These are phyloP conservation scores for Cercospora sp. DNA, from an alignment of 2,329 filamentous ascomycete genomes.

Conservation along the genomic window DNA sequence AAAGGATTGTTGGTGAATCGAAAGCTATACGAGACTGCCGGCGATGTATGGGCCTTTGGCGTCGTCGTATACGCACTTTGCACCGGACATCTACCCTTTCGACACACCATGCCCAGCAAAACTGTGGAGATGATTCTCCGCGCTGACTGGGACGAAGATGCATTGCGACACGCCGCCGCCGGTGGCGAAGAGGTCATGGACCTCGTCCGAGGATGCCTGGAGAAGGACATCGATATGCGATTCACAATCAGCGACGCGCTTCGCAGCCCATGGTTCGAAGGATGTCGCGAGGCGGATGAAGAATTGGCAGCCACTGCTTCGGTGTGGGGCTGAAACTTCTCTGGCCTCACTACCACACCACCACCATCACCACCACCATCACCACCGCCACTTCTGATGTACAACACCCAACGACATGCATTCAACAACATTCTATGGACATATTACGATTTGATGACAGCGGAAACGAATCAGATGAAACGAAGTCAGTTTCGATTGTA, in stretches of 20 bases:
- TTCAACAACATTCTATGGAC: conserved; percentile 1
- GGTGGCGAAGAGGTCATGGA: conserved; percentile 52
- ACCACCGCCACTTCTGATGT: background rate
- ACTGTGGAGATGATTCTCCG: conserved; percentile 60
- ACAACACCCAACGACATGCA: background rate
- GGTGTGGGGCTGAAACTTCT: conserved; percentile 2
- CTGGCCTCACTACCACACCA: background rate
- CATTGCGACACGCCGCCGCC: conserved; percentile 49
- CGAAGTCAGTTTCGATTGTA: background rate
- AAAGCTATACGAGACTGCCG: conserved; percentile 53
- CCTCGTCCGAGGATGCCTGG: conserved; percentile 61
- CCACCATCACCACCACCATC: too few relatives aligned
- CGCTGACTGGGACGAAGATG: conserved; percentile 58
- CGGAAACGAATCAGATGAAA: background rate
- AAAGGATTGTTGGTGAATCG: conserved; percentile 47
- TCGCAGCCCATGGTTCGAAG: conserved; percentile 56
- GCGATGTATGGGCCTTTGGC: conserved; percentile 68
- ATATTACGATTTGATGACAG: conserved; percentile 12
- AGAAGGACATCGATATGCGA: conserved; percentile 55
- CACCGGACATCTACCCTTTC: conserved; percentile 63
- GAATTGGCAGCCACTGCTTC: conserved; percentile 19
- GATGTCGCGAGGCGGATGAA: conserved; percentile 27
- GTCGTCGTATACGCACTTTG: conserved; percentile 63
- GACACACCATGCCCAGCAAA: conserved; percentile 59
- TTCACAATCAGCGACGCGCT: conserved; percentile 60